A percentile compares a stretch with the other conserved stretches of the same genome.
These are phyloP conservation scores for Globisporangium alternatum DNA, from an alignment of 352 stramenopile genomes.

Conservation along the genomic window DNA sequence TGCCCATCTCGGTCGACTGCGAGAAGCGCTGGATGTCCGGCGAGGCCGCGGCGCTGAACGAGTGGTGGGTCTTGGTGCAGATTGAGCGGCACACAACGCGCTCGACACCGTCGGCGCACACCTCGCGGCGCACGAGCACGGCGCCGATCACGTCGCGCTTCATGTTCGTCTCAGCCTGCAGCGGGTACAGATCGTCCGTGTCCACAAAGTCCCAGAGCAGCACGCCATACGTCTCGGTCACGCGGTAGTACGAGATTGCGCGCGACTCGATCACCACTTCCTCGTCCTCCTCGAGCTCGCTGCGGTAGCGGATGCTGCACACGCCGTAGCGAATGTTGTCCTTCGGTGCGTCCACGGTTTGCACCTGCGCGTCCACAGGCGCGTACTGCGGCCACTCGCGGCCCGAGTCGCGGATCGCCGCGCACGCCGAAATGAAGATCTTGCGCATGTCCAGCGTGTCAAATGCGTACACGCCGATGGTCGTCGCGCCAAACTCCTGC, in stretches of 20 bases:
- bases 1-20: slow-evolving; percentile 23
- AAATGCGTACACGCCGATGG: slow-evolving; percentile 46
- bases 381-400: slow-evolving; percentile 46
- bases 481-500: slow-evolving; percentile 43
- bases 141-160: slow-evolving; percentile 30
- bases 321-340: slow-evolving; percentile 48
- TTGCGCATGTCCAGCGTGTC: slow-evolving; percentile 39
- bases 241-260: slow-evolving; percentile 26
- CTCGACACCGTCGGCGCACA: slow-evolving; percentile 44
- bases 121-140: slow-evolving; percentile 35
- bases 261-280: slow-evolving; percentile 32
- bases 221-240: slow-evolving; percentile 27
- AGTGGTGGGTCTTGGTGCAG: slow-evolving; percentile 56
- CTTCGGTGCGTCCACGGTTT: slow-evolving; percentile 34
- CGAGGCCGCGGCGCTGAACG: slow-evolving; percentile 20
- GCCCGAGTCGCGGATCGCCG: slow-evolving; percentile 36
- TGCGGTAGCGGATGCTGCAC: slow-evolving; percentile 32
- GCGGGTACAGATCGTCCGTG: slow-evolving; percentile 31
- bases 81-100: slow-evolving; percentile 54
- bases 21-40: slow-evolving; percentile 25
- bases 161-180: slow-evolving; percentile 21
- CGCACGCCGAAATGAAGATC: slow-evolving; percentile 41
- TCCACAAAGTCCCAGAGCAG: slow-evolving; percentile 37
- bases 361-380: slow-evolving; percentile 21
- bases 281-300: slow-evolving; percentile 13